Conservation (phyloP, 192 early-diverging fungal species). For the Pecoramyces ruminantium region DNA sequence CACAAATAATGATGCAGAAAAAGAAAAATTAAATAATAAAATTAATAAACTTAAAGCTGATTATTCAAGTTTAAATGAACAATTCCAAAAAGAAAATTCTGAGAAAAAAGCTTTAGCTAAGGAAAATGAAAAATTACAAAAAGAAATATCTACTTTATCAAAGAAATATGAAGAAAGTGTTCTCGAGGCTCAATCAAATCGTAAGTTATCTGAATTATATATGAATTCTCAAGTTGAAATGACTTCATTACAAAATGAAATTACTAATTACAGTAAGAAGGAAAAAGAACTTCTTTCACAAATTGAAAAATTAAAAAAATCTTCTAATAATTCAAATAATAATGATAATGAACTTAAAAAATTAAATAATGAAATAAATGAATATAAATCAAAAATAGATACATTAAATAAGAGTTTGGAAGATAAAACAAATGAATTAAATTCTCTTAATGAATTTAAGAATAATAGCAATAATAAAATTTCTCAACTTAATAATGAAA, state of each 20-base stretch:
- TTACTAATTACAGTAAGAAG: background rate
- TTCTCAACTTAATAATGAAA: background rate
- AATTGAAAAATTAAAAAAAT: background rate
- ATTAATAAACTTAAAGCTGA: background rate
- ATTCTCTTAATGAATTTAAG: background rate
- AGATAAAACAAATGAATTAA: background rate
- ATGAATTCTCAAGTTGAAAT: background rate
- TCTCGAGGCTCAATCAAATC: background rate
- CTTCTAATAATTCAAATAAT: background rate
- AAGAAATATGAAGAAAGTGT: background rate
- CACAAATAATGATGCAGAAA: background rate
- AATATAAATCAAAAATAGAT: background rate
- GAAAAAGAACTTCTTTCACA: background rate
- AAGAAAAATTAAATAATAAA: background rate
- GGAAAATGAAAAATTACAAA: background rate
- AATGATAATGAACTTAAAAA: background rate
- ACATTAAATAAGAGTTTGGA: background rate
- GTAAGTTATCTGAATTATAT: background rate
- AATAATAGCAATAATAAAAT: background rate
- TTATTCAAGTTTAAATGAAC: background rate
- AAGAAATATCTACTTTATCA: background rate
- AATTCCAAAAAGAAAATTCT: background rate
- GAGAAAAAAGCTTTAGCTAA: background rate
- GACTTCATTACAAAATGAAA: background rate
- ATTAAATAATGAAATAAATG: background rate